Base-by-base conservation (phyloP, 2,329 filamentous ascomycete species). In the Sporothrix brasiliensis region DNA sequence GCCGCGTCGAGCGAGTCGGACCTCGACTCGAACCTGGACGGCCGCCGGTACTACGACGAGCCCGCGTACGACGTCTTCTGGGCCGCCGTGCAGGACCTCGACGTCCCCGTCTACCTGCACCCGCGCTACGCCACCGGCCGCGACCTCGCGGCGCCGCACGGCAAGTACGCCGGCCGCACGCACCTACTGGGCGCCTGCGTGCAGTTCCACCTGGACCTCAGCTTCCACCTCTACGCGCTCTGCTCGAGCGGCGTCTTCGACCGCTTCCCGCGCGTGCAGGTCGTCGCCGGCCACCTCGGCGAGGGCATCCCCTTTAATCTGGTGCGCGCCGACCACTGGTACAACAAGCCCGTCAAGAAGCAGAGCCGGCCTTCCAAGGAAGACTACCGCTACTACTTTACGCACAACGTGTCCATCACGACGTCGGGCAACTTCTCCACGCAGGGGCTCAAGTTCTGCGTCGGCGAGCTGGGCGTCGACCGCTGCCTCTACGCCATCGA, bases 291-390 rank as follows among this genome's bases (percentile, higher is more conserved):
- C 2, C 81, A 83, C 75, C 72, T 84, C 11, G 82, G 82, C 9
- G 81, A 83, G 75, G 79, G 80, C 3, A 80, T 84, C 49, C 81
- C 81, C 0, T 82, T 83, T 76, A 83, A 83, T 74, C 74, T 81
- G 0, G 77, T 77, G 74, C 71, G 79, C 5, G 79, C 79, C 21
- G 79, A 80, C 44, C 80, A 83, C 76, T 82, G 80, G 81, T 81
- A 81, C 74, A 81, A 82, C 73, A 81, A 82, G 71, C 80, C 80
- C 0, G 79, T 77, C 44, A 82, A 82, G 70, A 78, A 76, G 50
- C 76, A 75, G 4, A 75, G 74, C 0, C 73, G 79, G 34, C 79
- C 80, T 2, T 81, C 78, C 54, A 80, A 79, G 72, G 72, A 81
- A 4, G 80, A 82, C 74, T 82, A 82, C 75, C 74, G 69, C 24